Percentiles rank a stretch among this genome's conserved stretches.
phyloP scores from a whole-genome alignment of 345 rosid genomes.

The Tarenaya hassleriana region DNA sequence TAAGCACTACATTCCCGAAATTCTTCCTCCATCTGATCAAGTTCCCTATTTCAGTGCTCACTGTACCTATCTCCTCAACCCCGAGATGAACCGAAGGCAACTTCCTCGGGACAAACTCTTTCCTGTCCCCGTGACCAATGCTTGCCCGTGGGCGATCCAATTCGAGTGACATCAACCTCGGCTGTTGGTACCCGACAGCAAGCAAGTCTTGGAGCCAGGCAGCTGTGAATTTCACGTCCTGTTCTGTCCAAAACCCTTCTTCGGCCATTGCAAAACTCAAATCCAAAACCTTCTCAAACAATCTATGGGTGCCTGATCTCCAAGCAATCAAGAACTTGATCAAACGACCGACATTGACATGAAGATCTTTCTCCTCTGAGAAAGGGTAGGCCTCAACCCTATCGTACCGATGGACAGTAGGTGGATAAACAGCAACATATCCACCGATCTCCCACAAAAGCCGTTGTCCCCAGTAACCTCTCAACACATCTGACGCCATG shows the following conservation, averaged over 20 bases:
- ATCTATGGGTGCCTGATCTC: slow-evolving; percentile 82
- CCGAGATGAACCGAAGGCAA: slow-evolving; percentile 94
- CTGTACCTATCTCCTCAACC: slow-evolving; percentile 88
- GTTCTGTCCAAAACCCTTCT: slow-evolving; percentile 93
- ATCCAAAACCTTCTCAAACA: slow-evolving; percentile 83
- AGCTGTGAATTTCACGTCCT: slow-evolving; percentile 80
- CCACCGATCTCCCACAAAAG: slow-evolving; percentile 99
- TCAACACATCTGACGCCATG: slow-evolving; percentile 95
- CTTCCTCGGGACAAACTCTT: slow-evolving; percentile 76
- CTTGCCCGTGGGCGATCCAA: slow-evolving; percentile 71
- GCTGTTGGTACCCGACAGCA: slow-evolving; percentile 93
- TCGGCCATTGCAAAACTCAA: slow-evolving; percentile 90
- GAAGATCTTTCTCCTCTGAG: slow-evolving; percentile 97
- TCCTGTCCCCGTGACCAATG: slow-evolving; percentile 89
- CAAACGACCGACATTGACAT: slow-evolving; percentile 88
- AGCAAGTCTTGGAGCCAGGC: slow-evolving; percentile 99
- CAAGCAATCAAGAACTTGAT: slow-evolving; percentile 72
- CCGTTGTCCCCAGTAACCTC: slow-evolving; percentile 99
- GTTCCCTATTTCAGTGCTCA: slow-evolving; percentile 84
- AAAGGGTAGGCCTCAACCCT: slow-evolving; percentile 87
- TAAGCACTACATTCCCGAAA: slow-evolving; percentile 87
- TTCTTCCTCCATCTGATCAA: slow-evolving; percentile 93
- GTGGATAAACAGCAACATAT: slow-evolving; percentile 84
- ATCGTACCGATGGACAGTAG: slow-evolving; percentile 83
- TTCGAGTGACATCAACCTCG: slow-evolving; percentile 91